Evolutionary conservation across 768 basidiomycete genomes (phyloP), one percentile per base, ranked within the genome.

Genomic region (Rhizopogon vulgaris): DNA sequence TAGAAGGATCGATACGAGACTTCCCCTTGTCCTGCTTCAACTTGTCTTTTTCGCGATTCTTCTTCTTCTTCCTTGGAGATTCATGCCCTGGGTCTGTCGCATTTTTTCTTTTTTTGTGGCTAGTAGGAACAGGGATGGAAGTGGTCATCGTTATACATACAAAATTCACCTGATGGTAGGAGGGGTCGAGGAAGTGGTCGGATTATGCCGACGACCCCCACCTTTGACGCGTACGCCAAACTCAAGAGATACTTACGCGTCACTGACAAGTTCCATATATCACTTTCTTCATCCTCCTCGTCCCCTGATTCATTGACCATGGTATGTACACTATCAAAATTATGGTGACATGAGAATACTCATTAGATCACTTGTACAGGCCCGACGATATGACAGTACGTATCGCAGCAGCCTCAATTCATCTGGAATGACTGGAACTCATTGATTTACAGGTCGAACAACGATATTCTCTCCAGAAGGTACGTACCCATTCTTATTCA

Each of bases 391-490:
- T 69, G 93, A 95, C 69, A 94, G 93, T 94, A 69, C 73, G 90
- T 76, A 37, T 25, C 54, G 22, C 37, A 36, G 25, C 25, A 25
- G 55, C 46, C 47, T 51, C 32, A 50, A 7, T 15, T 17, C 43
- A 48, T 55, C 49, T 47, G 46, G n/a, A 43, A 56, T 51, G 52
- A 53, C 53, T 34, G 52, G 58, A 59, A 57, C 59, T 22, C 58
- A 36, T 63, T 49, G 52, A 63, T 62, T 63, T 67, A 62, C 71
- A 90, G 86, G 85, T 73, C 86, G 93, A 61, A 99, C 94, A 60
- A 98, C 95, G 55, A 98, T 96, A 74, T 98, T 98, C 83, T 97
- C 94, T 49, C 95, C 95, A 32, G 95, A 99, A 73, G 95, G 95
- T 87, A 67, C 54, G 75, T 64, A 24, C 4, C 42, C 22, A 28